These are phyloP conservation scores for Ogataea zsoltii DNA, from an alignment of 805 yeast species.

Conservation along the genomic window DNA sequence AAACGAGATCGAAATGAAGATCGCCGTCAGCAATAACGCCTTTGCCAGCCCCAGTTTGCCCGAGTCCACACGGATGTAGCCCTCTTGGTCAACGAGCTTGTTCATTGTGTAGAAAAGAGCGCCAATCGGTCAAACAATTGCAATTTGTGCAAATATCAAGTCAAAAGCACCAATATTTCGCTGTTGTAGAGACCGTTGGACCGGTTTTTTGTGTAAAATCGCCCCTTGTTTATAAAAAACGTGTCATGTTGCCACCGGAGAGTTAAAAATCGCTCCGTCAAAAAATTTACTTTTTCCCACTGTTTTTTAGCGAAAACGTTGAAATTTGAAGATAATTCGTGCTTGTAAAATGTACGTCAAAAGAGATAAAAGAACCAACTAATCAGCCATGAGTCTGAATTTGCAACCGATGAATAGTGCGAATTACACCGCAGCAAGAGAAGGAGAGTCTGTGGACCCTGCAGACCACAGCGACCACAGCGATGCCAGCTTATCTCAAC, in stretches of 20 bases:
- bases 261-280: background rate
- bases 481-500: background rate
- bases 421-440: slow-evolving; percentile 33
- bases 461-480: background rate
- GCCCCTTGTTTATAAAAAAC: background rate
- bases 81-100: slow-evolving; percentile 26
- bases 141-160: no score
- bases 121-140: background rate
- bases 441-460: slow-evolving; percentile 17
- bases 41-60: slow-evolving; percentile 23
- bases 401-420: slow-evolving; percentile 36
- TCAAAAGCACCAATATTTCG: background rate
- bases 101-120: slow-evolving; percentile 10
- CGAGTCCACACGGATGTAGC: slow-evolving; percentile 27
- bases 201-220: background rate
- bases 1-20: slow-evolving; percentile 76
- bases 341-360: no score
- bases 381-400: slow-evolving; percentile 26
- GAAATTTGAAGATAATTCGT: background rate
- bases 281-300: background rate
- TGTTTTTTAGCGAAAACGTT: background rate
- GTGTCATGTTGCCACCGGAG: slow-evolving; percentile 2
- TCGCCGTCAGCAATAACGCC: slow-evolving; percentile 58
- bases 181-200: background rate
- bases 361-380: slow-evolving; percentile 1